Conservation (phyloP, 2,329 filamentous ascomycete species). For the Aspergillus fructus region DNA sequence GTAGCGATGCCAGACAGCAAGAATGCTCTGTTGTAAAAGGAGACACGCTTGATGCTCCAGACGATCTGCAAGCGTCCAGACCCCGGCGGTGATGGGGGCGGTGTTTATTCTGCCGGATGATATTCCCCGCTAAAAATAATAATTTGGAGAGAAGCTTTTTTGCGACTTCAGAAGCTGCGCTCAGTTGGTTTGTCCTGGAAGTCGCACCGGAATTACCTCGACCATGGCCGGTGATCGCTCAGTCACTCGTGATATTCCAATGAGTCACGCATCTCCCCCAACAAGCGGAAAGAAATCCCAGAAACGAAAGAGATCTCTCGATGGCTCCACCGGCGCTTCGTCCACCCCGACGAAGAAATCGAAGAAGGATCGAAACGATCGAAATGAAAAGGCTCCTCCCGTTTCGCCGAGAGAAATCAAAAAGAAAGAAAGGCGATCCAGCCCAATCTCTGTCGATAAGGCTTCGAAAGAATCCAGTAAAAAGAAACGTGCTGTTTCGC, state of each 20-base stretch:
- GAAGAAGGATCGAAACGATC: slow-evolving; percentile 28
- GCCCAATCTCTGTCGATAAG: slow-evolving; percentile 25
- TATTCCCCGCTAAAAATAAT: slow-evolving; percentile 29
- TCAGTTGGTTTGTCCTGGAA: neutral
- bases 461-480: slow-evolving; percentile 30
- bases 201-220: slow-evolving; percentile 7
- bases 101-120: slow-evolving; percentile 22
- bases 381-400: slow-evolving; percentile 18
- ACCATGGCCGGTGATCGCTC: slow-evolving; percentile 50
- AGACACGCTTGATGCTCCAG: slow-evolving; percentile 8
- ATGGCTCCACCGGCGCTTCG: slow-evolving; percentile 23
- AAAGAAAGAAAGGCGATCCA: slow-evolving; percentile 27
- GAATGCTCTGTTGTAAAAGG: slow-evolving; percentile 2
- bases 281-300: slow-evolving; percentile 26
- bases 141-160: slow-evolving; percentile 16
- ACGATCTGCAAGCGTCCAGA: slow-evolving; percentile 17
- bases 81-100: slow-evolving; percentile 19
- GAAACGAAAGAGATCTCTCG: slow-evolving; percentile 36
- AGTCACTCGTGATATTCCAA: slow-evolving; percentile 47
- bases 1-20: neutral
- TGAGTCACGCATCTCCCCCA: slow-evolving; percentile 18
- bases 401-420: slow-evolving; percentile 31
- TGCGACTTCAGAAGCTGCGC: neutral
- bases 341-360: slow-evolving; percentile 40
- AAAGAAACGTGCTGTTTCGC: slow-evolving; percentile 30